Conservation (phyloP, 2,329 filamentous ascomycete genomes). For the Monilinia fructigena region DNA sequence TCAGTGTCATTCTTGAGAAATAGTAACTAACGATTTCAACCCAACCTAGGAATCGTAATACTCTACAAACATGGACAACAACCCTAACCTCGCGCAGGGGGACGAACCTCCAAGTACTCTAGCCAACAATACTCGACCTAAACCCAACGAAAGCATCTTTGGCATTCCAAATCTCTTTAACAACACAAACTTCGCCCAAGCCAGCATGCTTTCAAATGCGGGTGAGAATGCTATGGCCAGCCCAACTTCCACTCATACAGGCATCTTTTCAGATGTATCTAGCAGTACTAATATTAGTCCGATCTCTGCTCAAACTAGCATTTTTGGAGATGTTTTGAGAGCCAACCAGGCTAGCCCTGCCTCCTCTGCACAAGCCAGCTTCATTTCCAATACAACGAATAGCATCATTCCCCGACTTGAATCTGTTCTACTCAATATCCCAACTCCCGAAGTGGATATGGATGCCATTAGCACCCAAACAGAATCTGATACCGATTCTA, state of each 20-base stretch:
- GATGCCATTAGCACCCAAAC: background rate
- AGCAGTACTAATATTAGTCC: background rate
- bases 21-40: background rate
- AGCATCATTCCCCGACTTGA: background rate
- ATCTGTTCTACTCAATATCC: background rate
- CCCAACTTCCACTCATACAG: background rate
- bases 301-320: background rate
- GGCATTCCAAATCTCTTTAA: constrained; percentile 7
- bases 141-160: constrained; percentile 3
- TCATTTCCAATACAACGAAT: background rate
- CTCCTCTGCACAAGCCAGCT: background rate
- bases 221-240: background rate
- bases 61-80: background rate
- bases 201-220: background rate
- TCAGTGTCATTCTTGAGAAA: background rate
- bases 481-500: background rate
- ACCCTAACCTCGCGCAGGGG: background rate
- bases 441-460: background rate
- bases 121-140: background rate
- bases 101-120: background rate
- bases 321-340: background rate
- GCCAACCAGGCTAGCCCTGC: background rate
- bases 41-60: background rate
- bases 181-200: constrained; percentile 4
- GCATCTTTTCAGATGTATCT: background rate